Percentiles rank a stretch among this genome's conserved stretches.
phyloP scores from a whole-genome alignment of 1,139 yeast genomes.

The Blastobotrys persicus region DNA sequence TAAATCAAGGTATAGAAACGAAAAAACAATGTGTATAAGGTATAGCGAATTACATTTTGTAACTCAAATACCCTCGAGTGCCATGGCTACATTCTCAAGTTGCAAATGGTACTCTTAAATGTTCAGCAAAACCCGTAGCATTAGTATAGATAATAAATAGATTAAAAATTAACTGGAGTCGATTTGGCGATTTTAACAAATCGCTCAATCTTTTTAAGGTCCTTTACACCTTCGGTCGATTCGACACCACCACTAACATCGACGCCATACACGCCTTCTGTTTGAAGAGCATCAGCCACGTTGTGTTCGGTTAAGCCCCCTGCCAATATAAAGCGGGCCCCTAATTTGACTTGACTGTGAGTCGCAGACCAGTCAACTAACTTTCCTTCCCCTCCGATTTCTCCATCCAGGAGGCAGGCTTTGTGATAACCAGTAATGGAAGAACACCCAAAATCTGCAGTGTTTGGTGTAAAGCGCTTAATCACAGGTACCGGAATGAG shows the following conservation, averaged over 20 bases:
- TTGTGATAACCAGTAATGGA: conserved; percentile 45
- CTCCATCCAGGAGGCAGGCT: conserved; percentile 76
- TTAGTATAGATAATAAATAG: too few species aligned
- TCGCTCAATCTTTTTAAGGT: conserved; percentile 52
- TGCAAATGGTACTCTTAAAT: too few species aligned
- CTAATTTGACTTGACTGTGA: conserved; percentile 39
- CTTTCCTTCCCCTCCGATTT: conserved; percentile 88
- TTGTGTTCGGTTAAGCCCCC: conserved; percentile 86
- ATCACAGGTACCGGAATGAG: conserved; percentile 61
- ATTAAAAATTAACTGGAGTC: conserved; percentile 1
- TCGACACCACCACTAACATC: conserved; percentile 98
- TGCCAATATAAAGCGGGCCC: conserved; percentile 66
- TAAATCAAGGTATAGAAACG: too few species aligned
- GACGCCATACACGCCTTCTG: conserved; percentile 67
- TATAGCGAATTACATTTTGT: too few species aligned
- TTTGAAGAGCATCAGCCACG: conserved; percentile 50
- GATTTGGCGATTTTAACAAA: conserved; percentile 55
- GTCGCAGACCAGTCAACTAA: conserved; percentile 67
- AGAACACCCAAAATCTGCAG: conserved; percentile 43
- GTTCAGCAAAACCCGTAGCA: too few species aligned
- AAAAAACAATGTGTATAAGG: too few species aligned
- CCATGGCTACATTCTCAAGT: too few species aligned
- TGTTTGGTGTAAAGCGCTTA: conserved; percentile 67
- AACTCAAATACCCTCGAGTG: too few species aligned
- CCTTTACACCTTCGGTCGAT: conserved; percentile 63